Evolutionary conservation across 1,284 basidiomycete species (phyloP).

Genomic region (Tilletia caries): DNA sequence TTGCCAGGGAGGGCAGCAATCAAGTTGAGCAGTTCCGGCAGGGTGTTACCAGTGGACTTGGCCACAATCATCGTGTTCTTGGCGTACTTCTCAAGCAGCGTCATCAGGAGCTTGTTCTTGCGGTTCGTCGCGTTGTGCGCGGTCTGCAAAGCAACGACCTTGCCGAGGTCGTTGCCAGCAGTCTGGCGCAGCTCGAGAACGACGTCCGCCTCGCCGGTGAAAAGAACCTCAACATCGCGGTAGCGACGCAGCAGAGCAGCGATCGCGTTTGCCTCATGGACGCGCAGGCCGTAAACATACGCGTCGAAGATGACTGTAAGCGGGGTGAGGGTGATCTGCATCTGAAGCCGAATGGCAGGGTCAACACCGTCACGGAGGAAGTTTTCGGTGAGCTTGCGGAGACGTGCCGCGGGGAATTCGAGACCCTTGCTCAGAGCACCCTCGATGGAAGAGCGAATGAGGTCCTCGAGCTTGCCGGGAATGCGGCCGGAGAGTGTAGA

Average conservation of each 20-base stretch:
- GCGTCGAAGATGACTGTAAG: slow-evolving; percentile 76
- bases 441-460: slow-evolving; percentile 75
- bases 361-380: slow-evolving; percentile 75
- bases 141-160: slow-evolving; percentile 79
- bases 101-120: slow-evolving; percentile 83
- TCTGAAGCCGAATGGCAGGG: slow-evolving; percentile 37
- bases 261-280: slow-evolving; percentile 76
- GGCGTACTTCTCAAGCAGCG: slow-evolving; percentile 69
- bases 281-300: slow-evolving; percentile 78
- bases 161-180: slow-evolving; percentile 85
- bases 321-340: slow-evolving; percentile 64
- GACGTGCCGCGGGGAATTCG: slow-evolving; percentile 75
- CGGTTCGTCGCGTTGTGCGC: slow-evolving; percentile 93
- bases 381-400: slow-evolving; percentile 79
- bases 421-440: slow-evolving; percentile 68
- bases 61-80: slow-evolving; percentile 38
- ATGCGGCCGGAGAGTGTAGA: slow-evolving; percentile 89
- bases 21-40: slow-evolving; percentile 39
- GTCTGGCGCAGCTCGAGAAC: slow-evolving; percentile 86
- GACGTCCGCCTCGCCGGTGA: slow-evolving; percentile 84
- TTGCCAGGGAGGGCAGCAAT: slow-evolving; percentile 72
- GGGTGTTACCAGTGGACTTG: slow-evolving; percentile 31
- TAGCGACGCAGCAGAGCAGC: slow-evolving; percentile 72
- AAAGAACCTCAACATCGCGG: slow-evolving; percentile 81
- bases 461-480: slow-evolving; percentile 71